Conservation (phyloP, 2,329 filamentous ascomycete genomes). For the Cephalotrichum gorgonifer region DNA sequence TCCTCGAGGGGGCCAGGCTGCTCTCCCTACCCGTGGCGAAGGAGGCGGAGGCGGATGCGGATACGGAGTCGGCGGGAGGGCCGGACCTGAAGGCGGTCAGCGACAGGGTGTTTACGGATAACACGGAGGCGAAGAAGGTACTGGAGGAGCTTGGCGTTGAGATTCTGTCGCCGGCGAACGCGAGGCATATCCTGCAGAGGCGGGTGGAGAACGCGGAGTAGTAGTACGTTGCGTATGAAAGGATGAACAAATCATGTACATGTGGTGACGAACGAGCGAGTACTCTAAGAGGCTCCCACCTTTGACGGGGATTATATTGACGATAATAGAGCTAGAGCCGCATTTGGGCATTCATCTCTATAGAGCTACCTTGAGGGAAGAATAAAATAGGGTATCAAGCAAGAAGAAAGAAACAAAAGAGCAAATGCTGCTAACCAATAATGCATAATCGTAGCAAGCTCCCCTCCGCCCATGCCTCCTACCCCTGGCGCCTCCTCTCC, state of each 20-base stretch:
- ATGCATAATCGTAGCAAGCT: too few species aligned
- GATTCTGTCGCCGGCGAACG: conserved; percentile 51
- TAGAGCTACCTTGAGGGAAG: too few species aligned
- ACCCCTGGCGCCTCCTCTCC: too few species aligned
- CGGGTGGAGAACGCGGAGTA: conserved; percentile 51
- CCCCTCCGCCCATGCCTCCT: too few species aligned
- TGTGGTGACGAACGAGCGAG: neutral
- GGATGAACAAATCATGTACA: neutral
- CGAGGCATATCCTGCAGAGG: conserved; percentile 54
- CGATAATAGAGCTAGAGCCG: too few species aligned
- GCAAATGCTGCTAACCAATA: too few species aligned
- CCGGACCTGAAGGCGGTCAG: conserved; percentile 42
- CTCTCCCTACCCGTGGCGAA: conserved; percentile 48
- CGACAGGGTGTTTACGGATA: conserved; percentile 46
- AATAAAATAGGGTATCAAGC: too few species aligned
- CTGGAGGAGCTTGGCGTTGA: conserved; percentile 53
- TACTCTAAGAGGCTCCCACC: too few species aligned
- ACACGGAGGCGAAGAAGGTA: conserved; percentile 45
- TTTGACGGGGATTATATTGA: too few species aligned
- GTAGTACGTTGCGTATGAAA: too few species aligned
- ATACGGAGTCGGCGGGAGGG: conserved; percentile 6
- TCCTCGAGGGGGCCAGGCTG: conserved; percentile 50
- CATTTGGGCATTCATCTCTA: too few species aligned
- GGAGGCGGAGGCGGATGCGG: conserved; percentile 15
- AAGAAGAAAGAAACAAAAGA: too few species aligned